Percentiles rank a stretch among this genome's conserved stretches.
Conservation (phyloP, 768 basidiomycete genomes). For the Podaxis mareebaensis region DNA sequence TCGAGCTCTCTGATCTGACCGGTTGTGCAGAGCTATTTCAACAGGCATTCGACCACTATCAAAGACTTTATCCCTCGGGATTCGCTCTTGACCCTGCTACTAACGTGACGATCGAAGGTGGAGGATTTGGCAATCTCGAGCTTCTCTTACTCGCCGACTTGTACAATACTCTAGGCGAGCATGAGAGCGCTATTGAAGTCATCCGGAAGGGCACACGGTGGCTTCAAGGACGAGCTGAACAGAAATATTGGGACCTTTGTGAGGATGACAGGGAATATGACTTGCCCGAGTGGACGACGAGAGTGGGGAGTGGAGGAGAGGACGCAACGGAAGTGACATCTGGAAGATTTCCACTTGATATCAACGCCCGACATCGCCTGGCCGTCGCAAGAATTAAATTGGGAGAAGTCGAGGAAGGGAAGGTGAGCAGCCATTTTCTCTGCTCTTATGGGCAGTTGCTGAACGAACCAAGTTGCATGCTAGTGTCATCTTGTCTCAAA, state of each 20-base stretch:
- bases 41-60: constrained; percentile 72
- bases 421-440: constrained; percentile 44
- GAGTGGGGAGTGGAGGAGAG: constrained; percentile 41
- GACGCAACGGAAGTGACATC: constrained; percentile 47
- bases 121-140: constrained; percentile 64
- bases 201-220: constrained; percentile 82
- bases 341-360: constrained; percentile 56
- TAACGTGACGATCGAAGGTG: constrained; percentile 31
- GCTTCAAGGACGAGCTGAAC: constrained; percentile 81
- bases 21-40: constrained; percentile 70
- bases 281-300: constrained; percentile 32
- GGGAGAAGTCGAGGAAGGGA: constrained; percentile 79
- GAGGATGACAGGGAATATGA: constrained; percentile 93
- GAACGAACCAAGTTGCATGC: constrained; percentile 65
- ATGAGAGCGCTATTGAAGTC: constrained; percentile 64
- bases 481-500: constrained; percentile 65
- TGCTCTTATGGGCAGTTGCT: background rate
- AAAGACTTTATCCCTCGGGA: constrained; percentile 46
- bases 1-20: constrained; percentile 67
- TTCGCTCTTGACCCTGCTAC: constrained; percentile 30
- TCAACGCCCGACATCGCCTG: constrained; percentile 80
- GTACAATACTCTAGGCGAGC: constrained; percentile 68
- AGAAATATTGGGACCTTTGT: constrained; percentile 77
- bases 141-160: constrained; percentile 86
- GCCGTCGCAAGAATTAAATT: constrained; percentile 81